Conservation (phyloP, 1,284 basidiomycete genomes). For the Ceratobasidium sp. region DNA sequence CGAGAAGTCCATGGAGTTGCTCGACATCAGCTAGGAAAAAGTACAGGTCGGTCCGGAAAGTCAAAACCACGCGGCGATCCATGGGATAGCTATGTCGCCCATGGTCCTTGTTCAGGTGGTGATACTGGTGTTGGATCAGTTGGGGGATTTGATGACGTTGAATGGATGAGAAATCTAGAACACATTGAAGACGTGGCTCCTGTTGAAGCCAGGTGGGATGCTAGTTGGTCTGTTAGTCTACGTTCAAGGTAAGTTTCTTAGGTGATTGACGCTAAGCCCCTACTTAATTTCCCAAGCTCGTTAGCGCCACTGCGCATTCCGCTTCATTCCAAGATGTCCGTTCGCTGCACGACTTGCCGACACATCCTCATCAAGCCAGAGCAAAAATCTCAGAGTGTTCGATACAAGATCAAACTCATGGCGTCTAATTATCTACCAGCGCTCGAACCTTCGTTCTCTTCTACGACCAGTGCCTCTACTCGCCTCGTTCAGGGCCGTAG, state of each 20-base stretch:
- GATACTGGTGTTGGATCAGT: slow-evolving; percentile 10
- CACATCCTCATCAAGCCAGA: slow-evolving; percentile 99
- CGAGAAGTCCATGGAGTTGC: slow-evolving; percentile 63
- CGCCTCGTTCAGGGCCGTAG: slow-evolving; percentile 75
- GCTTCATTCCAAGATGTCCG: slow-evolving; percentile 91
- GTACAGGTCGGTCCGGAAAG: slow-evolving; percentile 27
- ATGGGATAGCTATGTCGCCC: slow-evolving; percentile 41
- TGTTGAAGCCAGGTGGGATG: slow-evolving; percentile 69
- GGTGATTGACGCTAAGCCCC: neutral
- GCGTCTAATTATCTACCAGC: slow-evolving; percentile 93
- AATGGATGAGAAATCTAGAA: slow-evolving; percentile 72
- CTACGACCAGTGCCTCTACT: slow-evolving; percentile 41
- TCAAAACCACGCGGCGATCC: slow-evolving; percentile 42
- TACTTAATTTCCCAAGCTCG: slow-evolving; percentile 61
- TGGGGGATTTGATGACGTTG: slow-evolving; percentile 61
- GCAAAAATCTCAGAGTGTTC: slow-evolving; percentile 90
- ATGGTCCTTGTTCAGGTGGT: slow-evolving; percentile 6
- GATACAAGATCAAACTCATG: slow-evolving; percentile 97
- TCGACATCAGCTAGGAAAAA: slow-evolving; percentile 10
- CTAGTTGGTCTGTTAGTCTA: slow-evolving; percentile 19
- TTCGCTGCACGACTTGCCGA: slow-evolving; percentile 92
- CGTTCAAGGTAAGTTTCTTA: slow-evolving; percentile 4
- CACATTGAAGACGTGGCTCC: slow-evolving; percentile 71
- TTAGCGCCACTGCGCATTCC: slow-evolving; percentile 89
- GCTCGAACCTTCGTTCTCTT: slow-evolving; percentile 77